Percentiles rank a stretch among this genome's conserved stretches.
phyloP scores from a whole-genome alignment of 2,329 filamentous ascomycete genomes.

The Calonectria pseudoreteaudii region DNA sequence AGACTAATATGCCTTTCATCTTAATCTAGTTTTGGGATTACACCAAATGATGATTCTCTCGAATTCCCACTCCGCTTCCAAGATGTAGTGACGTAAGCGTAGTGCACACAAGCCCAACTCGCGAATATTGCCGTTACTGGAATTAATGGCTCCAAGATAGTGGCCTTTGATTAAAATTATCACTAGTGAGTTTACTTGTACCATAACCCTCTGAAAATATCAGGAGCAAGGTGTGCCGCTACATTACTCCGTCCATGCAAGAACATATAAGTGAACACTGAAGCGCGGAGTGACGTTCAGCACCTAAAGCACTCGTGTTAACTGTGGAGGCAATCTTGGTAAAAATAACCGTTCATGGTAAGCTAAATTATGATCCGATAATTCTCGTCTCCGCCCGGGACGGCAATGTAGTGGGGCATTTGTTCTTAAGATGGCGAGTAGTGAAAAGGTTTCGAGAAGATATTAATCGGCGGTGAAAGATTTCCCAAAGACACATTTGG shows the following conservation, averaged over 20 bases:
- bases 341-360: not conserved
- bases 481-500: not conserved
- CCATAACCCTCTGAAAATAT: not conserved
- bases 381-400: not conserved
- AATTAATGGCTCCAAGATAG: not conserved
- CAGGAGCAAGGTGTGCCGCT: not conserved
- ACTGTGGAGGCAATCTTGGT: not conserved
- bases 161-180: not conserved
- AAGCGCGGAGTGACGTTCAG: not conserved
- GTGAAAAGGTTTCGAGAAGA: not conserved
- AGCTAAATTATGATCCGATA: not conserved
- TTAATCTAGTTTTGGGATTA: not conserved
- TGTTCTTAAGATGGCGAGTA: not conserved
- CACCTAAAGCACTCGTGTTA: not conserved
- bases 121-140: not conserved
- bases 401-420: not conserved
- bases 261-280: not conserved
- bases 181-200: no score
- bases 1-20: not conserved
- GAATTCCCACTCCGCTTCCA: not conserved
- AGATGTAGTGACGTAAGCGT: not conserved
- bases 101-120: not conserved
- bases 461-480: not conserved
- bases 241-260: not conserved
- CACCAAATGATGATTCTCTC: not conserved